Evolutionary conservation across 2,329 filamentous ascomycete species (phyloP).

Genomic region (Alternaria arbusti): DNA sequence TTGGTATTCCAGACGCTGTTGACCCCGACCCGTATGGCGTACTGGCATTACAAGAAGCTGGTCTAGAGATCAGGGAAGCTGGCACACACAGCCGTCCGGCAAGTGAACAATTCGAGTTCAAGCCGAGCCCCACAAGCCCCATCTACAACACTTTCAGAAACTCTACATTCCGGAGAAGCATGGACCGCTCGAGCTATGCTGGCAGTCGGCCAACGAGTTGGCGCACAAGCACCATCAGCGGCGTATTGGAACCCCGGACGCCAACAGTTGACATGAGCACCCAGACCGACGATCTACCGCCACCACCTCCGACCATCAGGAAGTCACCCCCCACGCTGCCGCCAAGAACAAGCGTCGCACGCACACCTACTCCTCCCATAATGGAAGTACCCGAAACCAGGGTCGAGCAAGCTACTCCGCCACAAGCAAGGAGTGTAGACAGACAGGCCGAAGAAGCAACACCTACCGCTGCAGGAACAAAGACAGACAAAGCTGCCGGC

Average conservation of each 20-base stretch:
- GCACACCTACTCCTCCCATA: conserved; percentile 33
- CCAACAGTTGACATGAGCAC: conserved; percentile 57
- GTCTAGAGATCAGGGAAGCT: conserved; percentile 89
- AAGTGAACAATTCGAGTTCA: conserved; percentile 83
- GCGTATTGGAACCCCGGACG: conserved; percentile 63
- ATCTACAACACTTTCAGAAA: conserved; percentile 65
- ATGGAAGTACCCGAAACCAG: conserved; percentile 46
- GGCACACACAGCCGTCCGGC: conserved; percentile 75
- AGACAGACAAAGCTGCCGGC: neutral
- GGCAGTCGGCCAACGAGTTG: conserved; percentile 70
- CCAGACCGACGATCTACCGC: conserved; percentile 26
- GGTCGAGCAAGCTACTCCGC: conserved; percentile 24
- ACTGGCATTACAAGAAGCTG: conserved; percentile 86
- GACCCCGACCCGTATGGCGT: conserved; percentile 95
- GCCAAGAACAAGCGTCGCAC: conserved; percentile 25
- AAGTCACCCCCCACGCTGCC: conserved; percentile 32
- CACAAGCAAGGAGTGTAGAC: conserved; percentile 11
- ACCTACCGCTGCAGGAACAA: neutral
- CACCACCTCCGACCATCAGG: conserved; percentile 27
- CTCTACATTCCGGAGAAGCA: conserved; percentile 69
- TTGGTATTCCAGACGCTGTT: conserved; percentile 78
- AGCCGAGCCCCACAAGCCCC: conserved; percentile 77
- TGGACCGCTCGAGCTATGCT: conserved; percentile 68
- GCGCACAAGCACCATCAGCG: conserved; percentile 71
- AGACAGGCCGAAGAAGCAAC: conserved; percentile 11